phyloP scores from a whole-genome alignment of 305 asterid species.

The Fraxinus baroniana region DNA sequence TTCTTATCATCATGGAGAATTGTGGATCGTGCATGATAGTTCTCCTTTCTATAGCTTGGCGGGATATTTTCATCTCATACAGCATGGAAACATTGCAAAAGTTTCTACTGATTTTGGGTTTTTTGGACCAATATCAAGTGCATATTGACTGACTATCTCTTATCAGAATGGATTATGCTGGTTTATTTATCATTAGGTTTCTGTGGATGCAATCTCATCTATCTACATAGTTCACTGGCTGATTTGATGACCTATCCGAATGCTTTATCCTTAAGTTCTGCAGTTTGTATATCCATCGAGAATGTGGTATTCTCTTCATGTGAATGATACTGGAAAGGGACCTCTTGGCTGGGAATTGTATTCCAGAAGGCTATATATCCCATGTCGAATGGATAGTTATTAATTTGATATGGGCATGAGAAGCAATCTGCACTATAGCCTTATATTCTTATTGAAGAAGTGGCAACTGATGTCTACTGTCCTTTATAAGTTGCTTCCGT shows the following conservation, averaged over 20 bases:
- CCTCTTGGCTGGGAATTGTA: slow-evolving; percentile 46
- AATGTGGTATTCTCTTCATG: slow-evolving; percentile 47
- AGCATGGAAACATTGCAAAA: slow-evolving; percentile 13
- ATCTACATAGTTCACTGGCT: slow-evolving; percentile 28
- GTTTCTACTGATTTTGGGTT: slow-evolving; percentile 13
- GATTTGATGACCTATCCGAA: slow-evolving; percentile 36
- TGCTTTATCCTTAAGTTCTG: slow-evolving; percentile 34
- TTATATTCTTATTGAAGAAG: slow-evolving; percentile 39
- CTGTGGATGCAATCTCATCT: slow-evolving; percentile 28
- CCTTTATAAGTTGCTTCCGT: slow-evolving; percentile 55
- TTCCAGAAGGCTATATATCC: slow-evolving; percentile 34
- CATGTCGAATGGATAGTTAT: slow-evolving; percentile 39
- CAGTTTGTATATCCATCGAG: slow-evolving; percentile 35
- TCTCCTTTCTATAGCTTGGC: slow-evolving; percentile 18
- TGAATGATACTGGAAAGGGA: slow-evolving; percentile 45
- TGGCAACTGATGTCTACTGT: slow-evolving; percentile 43
- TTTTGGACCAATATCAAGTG: slow-evolving; percentile 14
- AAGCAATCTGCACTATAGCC: slow-evolving; percentile 43
- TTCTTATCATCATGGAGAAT: background rate
- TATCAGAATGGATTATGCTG: slow-evolving; percentile 58
- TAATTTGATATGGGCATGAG: slow-evolving; percentile 31
- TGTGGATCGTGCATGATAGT: background rate
- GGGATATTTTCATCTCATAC: slow-evolving; percentile 24
- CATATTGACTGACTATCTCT: slow-evolving; percentile 37
- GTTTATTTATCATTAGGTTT: slow-evolving; percentile 51